These are phyloP conservation scores for Ogataea haglerorum DNA, from an alignment of 805 yeast species.

Conservation along the genomic window DNA sequence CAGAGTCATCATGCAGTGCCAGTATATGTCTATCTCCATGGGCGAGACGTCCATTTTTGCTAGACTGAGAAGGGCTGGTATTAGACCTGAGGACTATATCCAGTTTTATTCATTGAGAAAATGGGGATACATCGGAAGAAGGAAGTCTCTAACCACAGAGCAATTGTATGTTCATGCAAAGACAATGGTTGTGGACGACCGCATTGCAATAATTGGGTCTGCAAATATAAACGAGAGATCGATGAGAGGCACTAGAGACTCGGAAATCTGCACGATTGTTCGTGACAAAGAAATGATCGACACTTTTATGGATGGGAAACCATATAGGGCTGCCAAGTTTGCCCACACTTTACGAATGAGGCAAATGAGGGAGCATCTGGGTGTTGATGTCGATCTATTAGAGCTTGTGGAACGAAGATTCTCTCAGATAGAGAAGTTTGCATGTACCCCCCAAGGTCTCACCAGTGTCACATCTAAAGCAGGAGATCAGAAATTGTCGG, in stretches of 20 bases:
- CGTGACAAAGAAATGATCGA: constrained; percentile 76
- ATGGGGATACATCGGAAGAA: constrained; percentile 90
- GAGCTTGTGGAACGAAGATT: constrained; percentile 80
- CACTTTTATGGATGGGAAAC: constrained; percentile 74
- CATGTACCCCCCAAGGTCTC: constrained; percentile 39
- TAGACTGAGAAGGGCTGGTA: constrained; percentile 71
- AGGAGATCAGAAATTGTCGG: constrained; percentile 42
- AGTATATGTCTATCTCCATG: constrained; percentile 86
- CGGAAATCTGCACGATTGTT: constrained; percentile 87
- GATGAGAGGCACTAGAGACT: constrained; percentile 90
- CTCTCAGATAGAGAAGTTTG: constrained; percentile 43
- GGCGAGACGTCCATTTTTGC: constrained; percentile 88
- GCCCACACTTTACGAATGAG: constrained; percentile 87
- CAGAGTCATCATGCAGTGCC: constrained; percentile 94
- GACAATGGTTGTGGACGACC: constrained; percentile 86
- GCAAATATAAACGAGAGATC: constrained; percentile 97
- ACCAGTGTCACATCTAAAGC: constrained; percentile 40
- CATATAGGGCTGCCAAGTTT: constrained; percentile 78
- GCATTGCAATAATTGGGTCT: constrained; percentile 91
- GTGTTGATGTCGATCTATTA: constrained; percentile 83
- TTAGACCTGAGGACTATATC: constrained; percentile 86
- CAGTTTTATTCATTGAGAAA: constrained; percentile 89
- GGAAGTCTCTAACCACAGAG: constrained; percentile 74
- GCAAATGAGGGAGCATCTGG: constrained; percentile 94
- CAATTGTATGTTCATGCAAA: constrained; percentile 94